A percentile compares a stretch with the other conserved stretches of the same genome.
Evolutionary conservation across 2,329 filamentous ascomycete species (phyloP).

Genomic region (Fusarium sp.): DNA sequence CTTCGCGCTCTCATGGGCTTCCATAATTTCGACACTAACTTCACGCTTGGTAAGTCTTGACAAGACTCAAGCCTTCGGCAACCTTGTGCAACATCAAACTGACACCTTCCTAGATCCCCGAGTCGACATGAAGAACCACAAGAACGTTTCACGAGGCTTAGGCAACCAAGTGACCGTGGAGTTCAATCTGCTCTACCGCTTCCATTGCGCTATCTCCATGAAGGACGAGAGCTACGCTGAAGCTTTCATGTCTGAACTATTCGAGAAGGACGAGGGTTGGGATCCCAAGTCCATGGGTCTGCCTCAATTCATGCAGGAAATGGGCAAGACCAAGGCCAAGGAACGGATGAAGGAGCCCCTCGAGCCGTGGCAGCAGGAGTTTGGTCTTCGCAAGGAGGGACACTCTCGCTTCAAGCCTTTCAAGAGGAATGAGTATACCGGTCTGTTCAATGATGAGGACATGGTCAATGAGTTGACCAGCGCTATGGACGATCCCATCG

Average conservation of each 20-base stretch:
- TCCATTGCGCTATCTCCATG: constrained; percentile 47
- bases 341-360: background rate
- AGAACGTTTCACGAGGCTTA: constrained; percentile 46
- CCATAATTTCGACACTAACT: constrained; percentile 66
- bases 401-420: constrained; percentile 1
- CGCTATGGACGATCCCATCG: constrained; percentile 62
- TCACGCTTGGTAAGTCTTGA: constrained; percentile 58
- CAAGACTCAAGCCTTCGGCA: background rate
- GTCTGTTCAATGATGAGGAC: constrained; percentile 16
- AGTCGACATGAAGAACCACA: constrained; percentile 10
- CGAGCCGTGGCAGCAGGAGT: constrained; percentile 2
- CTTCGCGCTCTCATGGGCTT: constrained; percentile 56
- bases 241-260: constrained; percentile 33
- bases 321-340: background rate
- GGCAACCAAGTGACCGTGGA: constrained; percentile 51
- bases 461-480: constrained; percentile 52
- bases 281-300: background rate
- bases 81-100: background rate
- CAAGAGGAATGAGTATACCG: constrained; percentile 21
- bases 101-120: background rate
- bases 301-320: background rate
- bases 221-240: constrained; percentile 49
- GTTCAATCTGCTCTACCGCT: constrained; percentile 52
- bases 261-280: constrained; percentile 11
- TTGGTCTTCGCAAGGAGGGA: background rate